Evolutionary conservation across 2,329 filamentous ascomycete species (phyloP), one percentile per base, ranked within the genome.

Genomic region (Verticillium klebahnii): DNA sequence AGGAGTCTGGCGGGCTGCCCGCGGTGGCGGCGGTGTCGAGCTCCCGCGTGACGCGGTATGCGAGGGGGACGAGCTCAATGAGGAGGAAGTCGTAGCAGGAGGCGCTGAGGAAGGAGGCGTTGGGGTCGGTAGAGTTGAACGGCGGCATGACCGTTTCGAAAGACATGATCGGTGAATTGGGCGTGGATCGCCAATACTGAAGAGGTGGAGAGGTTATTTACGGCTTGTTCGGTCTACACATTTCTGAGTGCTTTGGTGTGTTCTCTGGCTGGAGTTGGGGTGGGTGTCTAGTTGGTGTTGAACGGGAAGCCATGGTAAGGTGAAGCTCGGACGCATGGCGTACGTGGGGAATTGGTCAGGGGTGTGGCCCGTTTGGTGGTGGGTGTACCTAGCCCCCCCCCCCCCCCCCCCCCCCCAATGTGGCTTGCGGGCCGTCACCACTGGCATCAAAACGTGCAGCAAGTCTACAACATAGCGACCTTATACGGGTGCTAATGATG

Each of bases 21-120:
- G 67, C 68, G 63, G 80, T 74, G 63, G 82, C 75, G 59, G 76
- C 73, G 34, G 77, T 78, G 62, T 87, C 85, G 5, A 92, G 82
- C 71, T 95, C 89, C 71, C 88, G 85, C 25, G 92, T 89, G 65
- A 98, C 84, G 67, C 95, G 88, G 76, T 96, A 92, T 5, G 94
- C 91, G 81, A 98, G 89, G 45, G 95, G 95, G 17, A 99, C 95
- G 61, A 99, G 86, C 80, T 99, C 95, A 73, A 98, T 98, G 69
- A 99, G 86, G 61, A 99, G 86, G 69, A 99, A 90, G 77, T 99
- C 95, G 70, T 99, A 87, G 74, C 91, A 93, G 57, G 94, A 95
- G 62, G 89, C 87, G 78, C 86, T 89, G 69, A 97, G 83, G 78
- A 93, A 91, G 64, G 87, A 86, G 62, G 90, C 89, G 63, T 82